Conservation (phyloP, 805 yeast genomes). For the Yarrowia osloensis region DNA sequence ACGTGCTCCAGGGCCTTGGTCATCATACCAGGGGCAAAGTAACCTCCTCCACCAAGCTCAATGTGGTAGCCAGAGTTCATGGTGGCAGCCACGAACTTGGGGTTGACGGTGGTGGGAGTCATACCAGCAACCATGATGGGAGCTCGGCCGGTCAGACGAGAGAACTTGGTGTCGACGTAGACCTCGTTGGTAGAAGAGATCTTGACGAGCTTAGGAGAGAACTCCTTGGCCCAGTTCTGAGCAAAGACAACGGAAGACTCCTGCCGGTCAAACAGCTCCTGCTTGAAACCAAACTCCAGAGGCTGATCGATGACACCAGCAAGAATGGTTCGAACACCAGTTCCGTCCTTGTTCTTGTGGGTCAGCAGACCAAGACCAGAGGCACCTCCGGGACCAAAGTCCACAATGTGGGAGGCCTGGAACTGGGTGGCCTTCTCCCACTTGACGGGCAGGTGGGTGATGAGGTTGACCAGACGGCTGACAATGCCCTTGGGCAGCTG, state of each 20-base stretch:
- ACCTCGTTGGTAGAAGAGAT: conserved; percentile 66
- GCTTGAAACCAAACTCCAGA: conserved; percentile 89
- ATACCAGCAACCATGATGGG: conserved; percentile 98
- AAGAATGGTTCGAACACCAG: conserved; percentile 91
- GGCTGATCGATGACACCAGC: conserved; percentile 84
- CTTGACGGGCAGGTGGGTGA: conserved; percentile 84
- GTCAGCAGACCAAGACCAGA: conserved; percentile 96
- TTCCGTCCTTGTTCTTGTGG: conserved; percentile 97
- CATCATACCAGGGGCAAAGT: conserved; percentile 73
- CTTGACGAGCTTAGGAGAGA: conserved; percentile 80
- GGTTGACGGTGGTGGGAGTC: conserved; percentile 97
- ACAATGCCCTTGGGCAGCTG: conserved; percentile 54
- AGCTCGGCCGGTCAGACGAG: conserved; percentile 87
- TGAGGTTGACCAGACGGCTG: conserved; percentile 73
- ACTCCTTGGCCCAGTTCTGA: conserved; percentile 87
- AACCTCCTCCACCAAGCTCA: conserved; percentile 99
- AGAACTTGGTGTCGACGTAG: conserved; percentile 91
- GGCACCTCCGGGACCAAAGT: conserved; percentile 98
- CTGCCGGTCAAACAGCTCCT: conserved; percentile 82
- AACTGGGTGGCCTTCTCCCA: conserved; percentile 92
- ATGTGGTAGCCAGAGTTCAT: conserved; percentile 95
- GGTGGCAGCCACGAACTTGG: conserved; percentile 91
- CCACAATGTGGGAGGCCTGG: conserved; percentile 82
- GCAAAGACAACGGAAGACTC: conserved; percentile 72
- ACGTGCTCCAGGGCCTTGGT: conserved; percentile 74